These are phyloP conservation scores for Staphylotrichum longicolle DNA, from an alignment of 495 filamentous ascomycete genomes.

Conservation along the genomic window DNA sequence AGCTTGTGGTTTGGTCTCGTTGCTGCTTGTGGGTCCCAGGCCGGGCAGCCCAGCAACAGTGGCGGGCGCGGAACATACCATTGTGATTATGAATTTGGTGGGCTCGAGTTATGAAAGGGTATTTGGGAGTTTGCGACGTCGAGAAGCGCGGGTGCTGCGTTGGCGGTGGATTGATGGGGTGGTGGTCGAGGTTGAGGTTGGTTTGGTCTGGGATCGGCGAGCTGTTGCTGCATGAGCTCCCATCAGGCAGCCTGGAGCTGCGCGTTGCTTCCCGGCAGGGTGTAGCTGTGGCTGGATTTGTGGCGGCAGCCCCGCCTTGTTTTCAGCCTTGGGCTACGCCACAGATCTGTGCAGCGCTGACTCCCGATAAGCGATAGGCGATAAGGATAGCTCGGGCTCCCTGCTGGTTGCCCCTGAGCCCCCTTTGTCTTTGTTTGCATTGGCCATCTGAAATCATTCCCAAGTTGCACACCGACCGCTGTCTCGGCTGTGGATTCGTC, in stretches of 20 bases:
- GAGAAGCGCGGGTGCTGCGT: background rate
- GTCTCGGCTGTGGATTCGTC: background rate
- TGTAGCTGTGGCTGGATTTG: slow-evolving; percentile 27
- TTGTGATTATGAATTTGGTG: slow-evolving; percentile 19
- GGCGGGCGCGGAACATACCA: slow-evolving; percentile 18
- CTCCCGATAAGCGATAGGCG: background rate
- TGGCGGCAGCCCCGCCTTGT: slow-evolving; percentile 22
- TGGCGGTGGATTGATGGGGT: slow-evolving; percentile 17
- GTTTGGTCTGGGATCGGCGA: slow-evolving; percentile 25
- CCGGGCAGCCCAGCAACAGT: background rate
- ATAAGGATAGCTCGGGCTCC: background rate
- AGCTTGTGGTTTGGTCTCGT: background rate
- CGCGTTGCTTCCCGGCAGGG: slow-evolving; percentile 36
- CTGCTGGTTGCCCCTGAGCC: background rate
- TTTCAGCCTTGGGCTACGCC: slow-evolving; percentile 12
- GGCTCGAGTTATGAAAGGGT: background rate
- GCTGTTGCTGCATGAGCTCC: slow-evolving; percentile 34
- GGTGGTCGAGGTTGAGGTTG: slow-evolving; percentile 18
- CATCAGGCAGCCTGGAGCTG: slow-evolving; percentile 47
- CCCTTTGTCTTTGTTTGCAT: slow-evolving; percentile 5
- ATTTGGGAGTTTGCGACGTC: background rate
- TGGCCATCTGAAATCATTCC: background rate
- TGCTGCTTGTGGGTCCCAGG: background rate
- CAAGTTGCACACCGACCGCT: background rate
- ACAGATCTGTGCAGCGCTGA: background rate